Percentiles rank a stretch among this genome's conserved stretches.
Evolutionary conservation across 179 eudicot species (phyloP).

Genomic region (Amaranthus tricolor): DNA sequence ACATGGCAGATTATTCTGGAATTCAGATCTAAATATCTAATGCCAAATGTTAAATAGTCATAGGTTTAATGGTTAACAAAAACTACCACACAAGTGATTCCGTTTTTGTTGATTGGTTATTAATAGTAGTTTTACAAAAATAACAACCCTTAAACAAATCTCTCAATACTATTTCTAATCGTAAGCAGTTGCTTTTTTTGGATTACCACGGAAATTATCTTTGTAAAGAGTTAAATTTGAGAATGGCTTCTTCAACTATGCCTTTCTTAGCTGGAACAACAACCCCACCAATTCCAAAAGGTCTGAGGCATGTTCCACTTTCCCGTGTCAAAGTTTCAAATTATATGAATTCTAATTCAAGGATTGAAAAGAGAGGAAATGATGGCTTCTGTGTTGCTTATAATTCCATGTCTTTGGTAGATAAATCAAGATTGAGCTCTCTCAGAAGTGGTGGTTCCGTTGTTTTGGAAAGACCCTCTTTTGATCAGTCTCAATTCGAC

Average conservation of each 20-base stretch:
- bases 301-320: not conserved
- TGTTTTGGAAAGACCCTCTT: constrained; percentile 39
- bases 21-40: too few relatives aligned
- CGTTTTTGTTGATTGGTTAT: too few relatives aligned
- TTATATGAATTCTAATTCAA: constrained; percentile 1
- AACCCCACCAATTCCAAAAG: not conserved
- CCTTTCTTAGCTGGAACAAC: constrained; percentile 17
- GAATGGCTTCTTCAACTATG: constrained; percentile 23
- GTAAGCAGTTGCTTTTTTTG: not conserved
- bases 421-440: constrained; percentile 35
- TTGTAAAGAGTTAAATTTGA: too few relatives aligned
- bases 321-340: constrained; percentile 8
- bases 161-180: too few relatives aligned
- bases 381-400: constrained; percentile 2
- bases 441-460: constrained; percentile 33
- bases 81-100: too few relatives aligned
- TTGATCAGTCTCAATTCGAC: constrained; percentile 45
- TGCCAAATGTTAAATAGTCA: too few relatives aligned
- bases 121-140: too few relatives aligned
- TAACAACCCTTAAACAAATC: too few relatives aligned
- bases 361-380: not conserved
- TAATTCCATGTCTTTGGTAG: constrained; percentile 5
- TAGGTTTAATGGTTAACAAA: too few relatives aligned
- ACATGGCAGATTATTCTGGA: too few relatives aligned
- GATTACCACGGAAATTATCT: too few relatives aligned